These are phyloP conservation scores for Fusarium pseudograminearum DNA, from an alignment of 2,329 filamentous ascomycete genomes.

Conservation along the genomic window DNA sequence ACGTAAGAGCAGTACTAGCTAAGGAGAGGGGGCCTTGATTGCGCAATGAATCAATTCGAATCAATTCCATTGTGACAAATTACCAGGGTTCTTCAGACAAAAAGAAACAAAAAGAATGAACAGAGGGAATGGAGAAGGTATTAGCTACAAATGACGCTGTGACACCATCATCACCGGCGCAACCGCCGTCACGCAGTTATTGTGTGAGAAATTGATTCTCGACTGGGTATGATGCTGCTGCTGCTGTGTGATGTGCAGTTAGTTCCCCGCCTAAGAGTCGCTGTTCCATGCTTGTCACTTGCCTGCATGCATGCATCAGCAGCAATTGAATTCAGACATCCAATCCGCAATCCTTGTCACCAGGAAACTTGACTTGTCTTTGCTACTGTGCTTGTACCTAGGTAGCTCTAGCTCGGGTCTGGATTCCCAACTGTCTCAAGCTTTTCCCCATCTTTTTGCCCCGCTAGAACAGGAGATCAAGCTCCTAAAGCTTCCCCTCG, in stretches of 20 bases:
- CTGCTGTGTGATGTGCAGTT: constrained; percentile 3
- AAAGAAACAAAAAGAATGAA: background rate
- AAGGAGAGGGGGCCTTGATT: background rate
- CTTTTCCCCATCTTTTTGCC: constrained; percentile 37
- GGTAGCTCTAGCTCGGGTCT: background rate
- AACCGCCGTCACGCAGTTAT: constrained; percentile 8
- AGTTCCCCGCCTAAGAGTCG: constrained; percentile 30
- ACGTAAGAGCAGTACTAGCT: background rate
- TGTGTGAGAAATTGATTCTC: constrained; percentile 16
- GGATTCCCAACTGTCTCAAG: constrained; percentile 12
- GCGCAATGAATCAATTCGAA: background rate
- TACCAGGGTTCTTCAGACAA: background rate
- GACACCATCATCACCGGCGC: constrained; percentile 45
- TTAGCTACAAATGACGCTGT: constrained; percentile 42
- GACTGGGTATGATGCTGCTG: constrained; percentile 1
- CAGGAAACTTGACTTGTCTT: background rate
- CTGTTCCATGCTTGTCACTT: constrained; percentile 2
- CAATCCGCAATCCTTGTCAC: constrained; percentile 6
- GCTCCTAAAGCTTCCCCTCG: constrained; percentile 16
- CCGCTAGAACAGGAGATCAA: constrained; percentile 32
- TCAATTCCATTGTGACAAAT: background rate
- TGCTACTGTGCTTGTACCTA: background rate
- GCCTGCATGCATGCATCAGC: background rate
- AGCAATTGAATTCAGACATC: constrained; percentile 2
- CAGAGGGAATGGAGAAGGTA: constrained; percentile 24